Evolutionary conservation across 1,284 basidiomycete species (phyloP), one percentile per base, ranked within the genome.

Genomic region (Stygiomarasmius scandens): DNA sequence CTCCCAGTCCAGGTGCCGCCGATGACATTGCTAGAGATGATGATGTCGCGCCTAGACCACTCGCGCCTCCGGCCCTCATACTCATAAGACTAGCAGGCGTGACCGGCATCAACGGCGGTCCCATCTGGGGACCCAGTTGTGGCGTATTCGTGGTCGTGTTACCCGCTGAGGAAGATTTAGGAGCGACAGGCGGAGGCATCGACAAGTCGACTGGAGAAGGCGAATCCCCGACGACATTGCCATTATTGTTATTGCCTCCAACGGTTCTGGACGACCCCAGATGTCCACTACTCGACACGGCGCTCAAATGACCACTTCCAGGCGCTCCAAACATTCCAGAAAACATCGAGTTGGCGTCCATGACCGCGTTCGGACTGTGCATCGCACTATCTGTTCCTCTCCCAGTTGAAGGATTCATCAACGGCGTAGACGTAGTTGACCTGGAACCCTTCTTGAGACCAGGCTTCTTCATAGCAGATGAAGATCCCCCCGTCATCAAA

Each of bases 81-180:
- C 94, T 94, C 90, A 96, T 92, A 64, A 95, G 86, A 60, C 83
- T 90, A 0, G 92, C 89, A 0, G 93, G 93, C 0, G 93, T 96
- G 53, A 93, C 91, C 4, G 93, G 93, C 10, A 83, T 83, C 48
- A 93, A 76, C 23, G 78, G 73, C 24, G 66, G 45, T 22, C 12
- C 58, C 20, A 50, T 59, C 23, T 38, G 20, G 65, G 55, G 14
- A 65, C 54, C 61, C n/a, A 54, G 47, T n/a, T 62, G 55, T 25
- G 64, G 53, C 48, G 66, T 55, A 34, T 61, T 65, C 27, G 63
- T 53, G 14, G 54, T 24, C 8, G 59, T 58, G 20, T 50, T 47
- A 14, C 46, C 52, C 25, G 61, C 55, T 36, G 56, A 58, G 52
- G 20, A 23, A 22, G 58, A 48, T 20, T 48, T 46, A 41, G 55